These are phyloP conservation scores for Prunus dulcis DNA, from an alignment of 306 rosid genomes.

Conservation along the genomic window DNA sequence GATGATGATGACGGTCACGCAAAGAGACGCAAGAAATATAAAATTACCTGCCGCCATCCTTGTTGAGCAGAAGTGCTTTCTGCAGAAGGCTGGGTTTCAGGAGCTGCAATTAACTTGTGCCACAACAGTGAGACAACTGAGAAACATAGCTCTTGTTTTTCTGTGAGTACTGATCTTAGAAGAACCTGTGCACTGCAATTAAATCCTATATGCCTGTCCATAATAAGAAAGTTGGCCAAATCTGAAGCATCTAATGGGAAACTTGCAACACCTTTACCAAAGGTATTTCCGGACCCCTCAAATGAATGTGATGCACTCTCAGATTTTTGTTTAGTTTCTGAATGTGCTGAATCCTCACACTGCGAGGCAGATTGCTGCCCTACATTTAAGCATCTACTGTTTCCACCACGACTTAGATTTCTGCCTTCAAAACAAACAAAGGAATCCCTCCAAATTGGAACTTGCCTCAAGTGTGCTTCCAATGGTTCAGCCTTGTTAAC, in stretches of 20 bases:
- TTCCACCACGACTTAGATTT: slow-evolving; percentile 47
- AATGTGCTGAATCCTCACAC: slow-evolving; percentile 32
- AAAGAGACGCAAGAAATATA: slow-evolving; percentile 17
- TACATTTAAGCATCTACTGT: slow-evolving; percentile 42
- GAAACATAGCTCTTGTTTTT: slow-evolving; percentile 87
- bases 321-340: slow-evolving; percentile 40
- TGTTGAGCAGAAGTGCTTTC: slow-evolving; percentile 99
- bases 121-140: slow-evolving; percentile 92
- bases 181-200: slow-evolving; percentile 74
- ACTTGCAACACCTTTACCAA: slow-evolving; percentile 60
- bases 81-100: slow-evolving; percentile 84
- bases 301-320: slow-evolving; percentile 39
- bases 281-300: slow-evolving; percentile 45
- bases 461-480: slow-evolving; percentile 69
- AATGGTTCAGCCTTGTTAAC: slow-evolving; percentile 88
- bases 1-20: background rate
- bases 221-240: slow-evolving; percentile 91
- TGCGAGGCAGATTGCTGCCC: slow-evolving; percentile 45
- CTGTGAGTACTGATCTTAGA: slow-evolving; percentile 74
- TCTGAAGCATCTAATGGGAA: slow-evolving; percentile 86
- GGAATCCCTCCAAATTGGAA: slow-evolving; percentile 61
- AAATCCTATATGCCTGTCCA: slow-evolving; percentile 89
- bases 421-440: slow-evolving; percentile 33
- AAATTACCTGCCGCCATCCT: slow-evolving; percentile 94
- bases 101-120: slow-evolving; percentile 92